Percentiles rank a stretch among this genome's conserved stretches.
These are phyloP conservation scores for Botryotinia globosa DNA, from an alignment of 2,329 filamentous ascomycete species.

Conservation along the genomic window DNA sequence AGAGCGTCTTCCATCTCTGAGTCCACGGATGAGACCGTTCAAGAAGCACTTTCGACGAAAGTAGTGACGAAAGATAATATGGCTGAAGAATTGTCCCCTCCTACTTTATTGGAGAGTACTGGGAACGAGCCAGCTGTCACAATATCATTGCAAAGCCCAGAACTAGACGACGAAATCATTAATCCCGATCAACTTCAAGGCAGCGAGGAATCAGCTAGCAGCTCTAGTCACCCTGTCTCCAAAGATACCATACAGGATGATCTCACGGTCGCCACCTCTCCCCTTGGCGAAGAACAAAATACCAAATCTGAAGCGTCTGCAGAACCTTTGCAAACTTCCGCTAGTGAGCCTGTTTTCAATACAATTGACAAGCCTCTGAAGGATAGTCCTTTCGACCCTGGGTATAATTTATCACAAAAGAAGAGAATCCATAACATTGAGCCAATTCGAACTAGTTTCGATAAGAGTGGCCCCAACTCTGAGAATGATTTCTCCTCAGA, in stretches of 20 bases:
- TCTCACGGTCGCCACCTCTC: background rate
- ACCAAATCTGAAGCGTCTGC: background rate
- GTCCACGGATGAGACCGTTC: constrained; percentile 58
- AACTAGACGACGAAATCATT: background rate
- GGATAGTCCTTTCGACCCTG: constrained; percentile 11
- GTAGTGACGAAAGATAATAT: constrained; percentile 9
- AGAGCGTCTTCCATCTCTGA: constrained; percentile 64
- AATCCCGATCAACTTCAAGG: background rate
- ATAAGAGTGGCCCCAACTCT: constrained; percentile 37
- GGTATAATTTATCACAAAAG: constrained; percentile 17
- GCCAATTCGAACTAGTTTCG: constrained; percentile 54
- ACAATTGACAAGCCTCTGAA: background rate
- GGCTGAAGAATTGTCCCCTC: background rate
- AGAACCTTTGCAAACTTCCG: constrained; percentile 15
- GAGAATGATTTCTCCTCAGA: constrained; percentile 61
- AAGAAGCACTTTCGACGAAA: constrained; percentile 33
- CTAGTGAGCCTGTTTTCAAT: constrained; percentile 9
- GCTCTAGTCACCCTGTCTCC: background rate
- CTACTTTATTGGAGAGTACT: background rate
- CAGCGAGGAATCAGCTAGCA: background rate
- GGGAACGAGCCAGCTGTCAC: background rate
- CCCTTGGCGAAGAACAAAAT: background rate
- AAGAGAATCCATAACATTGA: constrained; percentile 41
- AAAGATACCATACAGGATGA: background rate
- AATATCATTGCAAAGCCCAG: background rate